Evolutionary conservation across 306 rosid genomes (phyloP), one percentile per base, ranked within the genome.

Genomic region (Cercis canadensis): DNA sequence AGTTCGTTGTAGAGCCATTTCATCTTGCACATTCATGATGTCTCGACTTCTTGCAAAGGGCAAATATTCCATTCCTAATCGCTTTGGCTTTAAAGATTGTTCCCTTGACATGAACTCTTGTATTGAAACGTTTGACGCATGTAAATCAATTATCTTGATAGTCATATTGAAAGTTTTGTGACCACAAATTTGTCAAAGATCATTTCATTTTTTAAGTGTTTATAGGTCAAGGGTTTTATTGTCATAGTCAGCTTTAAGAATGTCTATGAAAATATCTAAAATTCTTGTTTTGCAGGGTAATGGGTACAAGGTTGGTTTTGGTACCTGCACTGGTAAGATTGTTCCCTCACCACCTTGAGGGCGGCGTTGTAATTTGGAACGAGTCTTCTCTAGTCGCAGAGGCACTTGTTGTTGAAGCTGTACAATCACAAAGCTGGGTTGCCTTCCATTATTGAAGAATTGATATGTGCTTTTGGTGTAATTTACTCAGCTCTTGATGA

Each of bases 271-370:
- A 64, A 12, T 34, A 45, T 78, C 34, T 74, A 33, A 74, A 64
- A 34, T 46, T 39, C 0, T 58, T 60, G 69, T 50, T 64, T 69
- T 79, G 80, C 89, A 88, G 98, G 98, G 98, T 45, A 50, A 82
- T 53, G 90, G 88, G 56, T 90, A 90, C 92, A 92, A 80, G 15
- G 59, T 92, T 52, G 98, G 98, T 36, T 92, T 92, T 11, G 97
- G 98, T 5, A 82, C 77, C 14, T 92, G 98, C 87, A 57, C 86
- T 0, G 98, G 98, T 57, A 92, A 86, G 85, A 65, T 92, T 67
- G 72, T 79, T 51, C 97, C 97, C 13, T 41, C 97, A 37, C 76
- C 79, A 44, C 81, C 83, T 12, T 86, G 77, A 85, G 39, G 63
- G 34, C 24, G 44, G 8, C 43, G 19, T 13, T 62, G 46, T 31